Evolutionary conservation across 768 basidiomycete genomes (phyloP).

Genomic region (Tricholoma bakamatsutake): DNA sequence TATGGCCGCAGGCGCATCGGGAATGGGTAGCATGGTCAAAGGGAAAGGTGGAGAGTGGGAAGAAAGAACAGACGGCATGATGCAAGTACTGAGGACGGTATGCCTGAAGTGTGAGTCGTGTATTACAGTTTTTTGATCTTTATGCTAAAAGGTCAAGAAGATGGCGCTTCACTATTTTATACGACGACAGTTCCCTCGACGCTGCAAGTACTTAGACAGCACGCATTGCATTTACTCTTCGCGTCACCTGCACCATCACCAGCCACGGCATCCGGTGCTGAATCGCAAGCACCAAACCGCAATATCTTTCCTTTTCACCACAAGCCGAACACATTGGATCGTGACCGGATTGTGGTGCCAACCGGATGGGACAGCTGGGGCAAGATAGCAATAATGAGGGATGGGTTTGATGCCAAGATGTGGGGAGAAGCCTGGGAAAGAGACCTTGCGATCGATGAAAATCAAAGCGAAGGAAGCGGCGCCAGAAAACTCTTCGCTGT

Average conservation of each 20-base stretch:
- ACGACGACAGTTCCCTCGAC: slow-evolving; percentile 79
- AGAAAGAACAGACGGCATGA: slow-evolving; percentile 89
- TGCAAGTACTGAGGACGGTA: slow-evolving; percentile 91
- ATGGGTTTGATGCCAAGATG: slow-evolving; percentile 80
- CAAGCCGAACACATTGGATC: slow-evolving; percentile 87
- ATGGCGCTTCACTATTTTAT: slow-evolving; percentile 90
- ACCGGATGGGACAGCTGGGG: slow-evolving; percentile 99
- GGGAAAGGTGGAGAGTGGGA: slow-evolving; percentile 93
- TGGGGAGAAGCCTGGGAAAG: slow-evolving; percentile 80
- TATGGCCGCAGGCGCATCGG: slow-evolving; percentile 66
- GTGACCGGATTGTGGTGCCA: slow-evolving; percentile 88
- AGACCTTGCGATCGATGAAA: slow-evolving; percentile 50
- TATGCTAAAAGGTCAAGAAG: slow-evolving; percentile 34
- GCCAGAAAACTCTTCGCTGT: slow-evolving; percentile 62
- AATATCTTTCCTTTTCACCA: slow-evolving; percentile 85
- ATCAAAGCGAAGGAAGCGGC: slow-evolving; percentile 42
- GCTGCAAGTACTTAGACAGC: slow-evolving; percentile 71
- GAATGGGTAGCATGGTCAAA: slow-evolving; percentile 88
- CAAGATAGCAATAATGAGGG: slow-evolving; percentile 84
- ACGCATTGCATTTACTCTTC: slow-evolving; percentile 79
- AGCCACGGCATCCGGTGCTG: slow-evolving; percentile 43
- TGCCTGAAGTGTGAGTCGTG: slow-evolving; percentile 79
- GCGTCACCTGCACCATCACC: slow-evolving; percentile 74
- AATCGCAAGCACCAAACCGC: slow-evolving; percentile 59
- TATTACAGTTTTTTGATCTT: not conserved